Conservation (phyloP, 805 yeast species). For the Schwanniomyces occidentalis region DNA sequence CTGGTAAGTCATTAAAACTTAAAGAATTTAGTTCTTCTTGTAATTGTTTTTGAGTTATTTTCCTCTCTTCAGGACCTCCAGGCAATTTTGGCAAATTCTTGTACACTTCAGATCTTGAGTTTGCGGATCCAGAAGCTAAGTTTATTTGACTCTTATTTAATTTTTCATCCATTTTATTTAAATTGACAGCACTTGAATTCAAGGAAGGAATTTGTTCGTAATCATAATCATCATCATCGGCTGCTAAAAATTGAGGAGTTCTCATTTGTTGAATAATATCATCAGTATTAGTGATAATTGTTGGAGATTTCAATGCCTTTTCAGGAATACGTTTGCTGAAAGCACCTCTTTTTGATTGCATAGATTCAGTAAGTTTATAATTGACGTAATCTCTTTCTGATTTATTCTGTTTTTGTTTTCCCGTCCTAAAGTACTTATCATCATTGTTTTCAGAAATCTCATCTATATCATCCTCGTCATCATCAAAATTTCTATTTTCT, state of each 20-base stretch:
- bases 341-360: slow-evolving; percentile 11
- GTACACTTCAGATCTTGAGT: slow-evolving; percentile 1
- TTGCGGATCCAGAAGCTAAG: neutral
- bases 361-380: slow-evolving; percentile 11
- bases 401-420: neutral
- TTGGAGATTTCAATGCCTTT: slow-evolving; percentile 24
- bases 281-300: slow-evolving; percentile 36
- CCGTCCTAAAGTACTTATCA: slow-evolving; percentile 3
- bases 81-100: neutral
- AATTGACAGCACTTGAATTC: slow-evolving; percentile 11
- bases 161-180: slow-evolving; percentile 3
- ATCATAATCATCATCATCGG: slow-evolving; percentile 23
- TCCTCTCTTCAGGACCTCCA: neutral
- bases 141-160: too few species aligned
- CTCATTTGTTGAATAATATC: slow-evolving; percentile 35
- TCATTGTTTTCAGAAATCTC: slow-evolving; percentile 2
- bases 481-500: slow-evolving; percentile 12
- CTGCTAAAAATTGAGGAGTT: slow-evolving; percentile 34
- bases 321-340: too few species aligned
- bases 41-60: slow-evolving; percentile 33
- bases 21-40: slow-evolving; percentile 37
- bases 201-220: slow-evolving; percentile 13
- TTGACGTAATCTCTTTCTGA: too few species aligned
- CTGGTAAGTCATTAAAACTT: slow-evolving; percentile 85
- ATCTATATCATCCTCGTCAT: slow-evolving; percentile 11